phyloP scores from a whole-genome alignment of 805 yeast genomes.

The Metschnikowia sp. region DNA sequence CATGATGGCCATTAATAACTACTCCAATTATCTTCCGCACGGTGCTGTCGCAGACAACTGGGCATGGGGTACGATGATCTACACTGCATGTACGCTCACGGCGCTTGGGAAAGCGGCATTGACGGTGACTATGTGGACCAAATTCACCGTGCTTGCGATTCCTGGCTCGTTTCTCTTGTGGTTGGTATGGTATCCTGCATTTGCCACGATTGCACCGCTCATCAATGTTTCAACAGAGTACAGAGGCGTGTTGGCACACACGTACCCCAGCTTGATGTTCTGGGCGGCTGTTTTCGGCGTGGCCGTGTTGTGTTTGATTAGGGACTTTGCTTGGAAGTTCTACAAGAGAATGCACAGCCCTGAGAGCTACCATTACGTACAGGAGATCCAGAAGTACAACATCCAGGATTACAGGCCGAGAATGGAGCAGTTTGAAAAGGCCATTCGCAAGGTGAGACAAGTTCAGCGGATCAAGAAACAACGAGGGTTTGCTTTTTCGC shows the following conservation, averaged over 20 bases:
- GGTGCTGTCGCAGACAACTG: conserved; percentile 85
- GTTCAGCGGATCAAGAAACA: conserved; percentile 98
- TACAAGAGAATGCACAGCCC: conserved; percentile 90
- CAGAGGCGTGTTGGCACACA: conserved; percentile 69
- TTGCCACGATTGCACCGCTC: conserved; percentile 80
- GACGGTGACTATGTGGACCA: conserved; percentile 91
- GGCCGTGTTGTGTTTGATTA: conserved; percentile 70
- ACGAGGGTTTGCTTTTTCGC: conserved; percentile 97
- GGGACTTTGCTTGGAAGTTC: conserved; percentile 94
- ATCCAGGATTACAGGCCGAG: conserved; percentile 94
- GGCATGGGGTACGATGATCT: conserved; percentile 92
- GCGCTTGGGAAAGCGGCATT: conserved; percentile 94
- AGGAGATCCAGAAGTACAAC: conserved; percentile 93
- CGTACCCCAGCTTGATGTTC: conserved; percentile 74
- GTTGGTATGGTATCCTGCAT: conserved; percentile 83
- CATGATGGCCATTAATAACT: conserved; percentile 61
- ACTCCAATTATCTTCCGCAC: conserved; percentile 59
- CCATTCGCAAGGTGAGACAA: conserved; percentile 95
- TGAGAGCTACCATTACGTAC: conserved; percentile 90
- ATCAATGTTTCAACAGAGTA: conserved; percentile 81
- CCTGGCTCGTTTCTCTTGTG: conserved; percentile 90
- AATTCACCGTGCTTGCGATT: conserved; percentile 84
- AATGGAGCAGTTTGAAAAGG: conserved; percentile 93
- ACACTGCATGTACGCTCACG: conserved; percentile 81
- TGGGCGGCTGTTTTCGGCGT: conserved; percentile 82